Base-by-base conservation (phyloP, 257 asterid genomes). In the Cordia subcordata region DNA sequence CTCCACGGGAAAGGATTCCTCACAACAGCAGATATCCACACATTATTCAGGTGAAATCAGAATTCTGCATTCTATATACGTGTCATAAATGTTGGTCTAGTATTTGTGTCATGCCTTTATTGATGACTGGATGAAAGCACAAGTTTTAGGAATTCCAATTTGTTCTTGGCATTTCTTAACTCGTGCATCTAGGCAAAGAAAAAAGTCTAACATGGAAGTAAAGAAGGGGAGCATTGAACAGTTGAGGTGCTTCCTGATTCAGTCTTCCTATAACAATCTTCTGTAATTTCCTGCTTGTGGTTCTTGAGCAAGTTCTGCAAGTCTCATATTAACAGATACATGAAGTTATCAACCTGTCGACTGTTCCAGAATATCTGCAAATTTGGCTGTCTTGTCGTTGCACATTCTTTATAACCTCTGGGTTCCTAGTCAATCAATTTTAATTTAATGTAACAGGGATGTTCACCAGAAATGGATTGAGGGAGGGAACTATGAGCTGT, bases 391-490 rank as follows among this genome's bases (percentile, higher is more conserved):
- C 19, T 62, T 15, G 19, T 53, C 22, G 12, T 55, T 8, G 49
- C 35, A 60, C 19, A 6, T 61, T 39, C 17, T 14, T 55, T 3
- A 33, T 23, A 12, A 16, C 10, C 60, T 50, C 18, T n/a, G 20
- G 42, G 42, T 45, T 33, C 50, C 8, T 51, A 16, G 0, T 11
- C 16, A 47, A 15, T 4, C 18, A 47, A 17, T 13, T 52, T 21
- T 64, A 32, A 23, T 42, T 13, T 16, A 44, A 39, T 40, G 42
- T 42, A 82, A 75, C 94, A 93, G 99, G 79, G 99, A 93, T 61
- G 99, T 93, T 46, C 99, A 93, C 76, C 96, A 90, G 58, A 93
- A 89, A 79, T 89, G 99, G 99, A 89, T 86, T 1, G 97, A 93
- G 64, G 97, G 99, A 71, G 99, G 97, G 72, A 93, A 93, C 50